phyloP scores from a whole-genome alignment of 768 basidiomycete species.

The Daedaleopsis sinensis region DNA sequence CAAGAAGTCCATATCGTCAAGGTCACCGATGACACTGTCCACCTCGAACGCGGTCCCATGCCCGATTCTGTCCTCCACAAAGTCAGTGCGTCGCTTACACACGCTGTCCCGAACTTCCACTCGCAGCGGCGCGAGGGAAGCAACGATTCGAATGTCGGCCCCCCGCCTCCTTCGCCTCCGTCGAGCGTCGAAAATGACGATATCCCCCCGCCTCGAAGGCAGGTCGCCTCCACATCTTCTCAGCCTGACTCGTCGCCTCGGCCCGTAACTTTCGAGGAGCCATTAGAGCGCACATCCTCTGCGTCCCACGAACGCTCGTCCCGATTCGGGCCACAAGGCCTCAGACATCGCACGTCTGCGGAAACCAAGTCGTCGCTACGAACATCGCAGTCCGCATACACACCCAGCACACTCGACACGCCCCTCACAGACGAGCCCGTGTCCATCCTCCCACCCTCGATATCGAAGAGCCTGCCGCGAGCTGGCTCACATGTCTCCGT shows the following conservation, averaged over 20 bases:
- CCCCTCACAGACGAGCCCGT: conserved; percentile 27
- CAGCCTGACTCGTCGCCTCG: conserved; percentile 17
- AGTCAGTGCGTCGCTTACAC: conserved; percentile 36
- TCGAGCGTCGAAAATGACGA: conserved; percentile 39
- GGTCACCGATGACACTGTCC: conserved; percentile 51
- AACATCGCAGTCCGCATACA: conserved; percentile 27
- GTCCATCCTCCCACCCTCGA: conserved; percentile 26
- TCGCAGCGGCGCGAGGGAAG: conserved; percentile 14
- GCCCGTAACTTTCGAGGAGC: conserved; percentile 39
- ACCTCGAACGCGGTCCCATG: conserved; percentile 42
- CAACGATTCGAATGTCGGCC: conserved; percentile 42
- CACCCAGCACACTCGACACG: conserved; percentile 24
- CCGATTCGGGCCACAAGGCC: conserved; percentile 32
- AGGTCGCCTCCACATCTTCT: conserved; percentile 24
- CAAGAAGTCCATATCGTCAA: conserved; percentile 60
- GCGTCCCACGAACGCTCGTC: conserved; percentile 33
- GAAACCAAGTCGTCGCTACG: conserved; percentile 49
- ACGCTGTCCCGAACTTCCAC: conserved; percentile 11
- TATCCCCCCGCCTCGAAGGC: conserved; percentile 6
- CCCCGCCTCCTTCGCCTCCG: conserved; percentile 59
- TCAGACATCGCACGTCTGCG: conserved; percentile 51
- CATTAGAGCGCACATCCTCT: conserved; percentile 34
- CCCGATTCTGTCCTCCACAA: conserved; percentile 39
- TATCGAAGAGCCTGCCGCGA: conserved; percentile 12
- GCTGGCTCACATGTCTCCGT: conserved; percentile 34